A percentile compares a stretch with the other conserved stretches of the same genome.
phyloP scores from a whole-genome alignment of 345 rosid species.

The Eucalyptus erythrocorys region DNA sequence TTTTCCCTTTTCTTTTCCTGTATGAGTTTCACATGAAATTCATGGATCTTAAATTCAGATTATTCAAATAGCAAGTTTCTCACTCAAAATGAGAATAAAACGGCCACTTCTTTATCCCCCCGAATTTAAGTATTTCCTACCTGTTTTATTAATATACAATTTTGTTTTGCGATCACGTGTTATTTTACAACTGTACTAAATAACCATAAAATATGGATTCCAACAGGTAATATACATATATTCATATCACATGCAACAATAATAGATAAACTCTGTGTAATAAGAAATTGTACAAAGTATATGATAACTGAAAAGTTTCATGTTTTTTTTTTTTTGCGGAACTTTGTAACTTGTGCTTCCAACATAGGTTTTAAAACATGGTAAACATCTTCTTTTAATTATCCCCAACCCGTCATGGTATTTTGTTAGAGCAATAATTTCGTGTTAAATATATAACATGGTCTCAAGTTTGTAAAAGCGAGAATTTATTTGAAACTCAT shows the following conservation, averaged over 20 bases:
- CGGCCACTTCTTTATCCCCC: neutral
- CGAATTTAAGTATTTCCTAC: neutral
- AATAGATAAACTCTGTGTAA: neutral
- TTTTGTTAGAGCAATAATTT: neutral
- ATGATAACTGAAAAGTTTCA: neutral
- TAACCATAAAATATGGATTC: neutral
- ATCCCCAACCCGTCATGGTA: neutral
- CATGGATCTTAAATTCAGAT: neutral
- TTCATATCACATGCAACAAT: neutral
- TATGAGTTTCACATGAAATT: neutral
- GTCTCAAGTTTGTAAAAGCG: neutral
- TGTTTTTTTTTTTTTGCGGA: neutral
- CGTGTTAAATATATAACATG: neutral
- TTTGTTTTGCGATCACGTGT: neutral
- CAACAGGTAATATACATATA: neutral
- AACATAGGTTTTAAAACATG: neutral
- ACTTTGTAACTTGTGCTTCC: neutral
- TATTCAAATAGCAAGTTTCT: neutral
- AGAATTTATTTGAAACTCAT: neutral
- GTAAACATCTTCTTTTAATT: neutral
- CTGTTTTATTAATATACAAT: neutral
- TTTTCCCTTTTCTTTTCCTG: neutral
- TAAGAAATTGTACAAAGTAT: neutral
- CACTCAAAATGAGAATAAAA: neutral
- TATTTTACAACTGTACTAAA: neutral